Conservation (phyloP, 306 rosid genomes). For the Boehmeria nivea region DNA sequence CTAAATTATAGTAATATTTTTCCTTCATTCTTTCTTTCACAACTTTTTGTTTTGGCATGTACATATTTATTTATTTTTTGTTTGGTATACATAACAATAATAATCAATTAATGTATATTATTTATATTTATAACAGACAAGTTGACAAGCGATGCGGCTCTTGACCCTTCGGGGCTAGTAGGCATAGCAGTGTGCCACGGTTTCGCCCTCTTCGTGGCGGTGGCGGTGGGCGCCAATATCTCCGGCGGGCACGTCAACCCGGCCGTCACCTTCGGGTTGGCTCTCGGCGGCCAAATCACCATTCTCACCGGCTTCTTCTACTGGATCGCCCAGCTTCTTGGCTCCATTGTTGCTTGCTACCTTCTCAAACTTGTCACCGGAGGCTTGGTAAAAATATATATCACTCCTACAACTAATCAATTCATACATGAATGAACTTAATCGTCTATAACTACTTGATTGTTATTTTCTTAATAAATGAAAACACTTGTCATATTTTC, state of each 20-base stretch:
- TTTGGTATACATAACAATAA: neutral
- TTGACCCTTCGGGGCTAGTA: conserved; percentile 70
- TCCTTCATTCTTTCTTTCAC: no score
- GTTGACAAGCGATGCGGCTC: conserved; percentile 73
- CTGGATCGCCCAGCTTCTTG: conserved; percentile 85
- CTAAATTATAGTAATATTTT: no score
- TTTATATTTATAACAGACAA: conserved; percentile 36
- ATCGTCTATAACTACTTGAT: no score
- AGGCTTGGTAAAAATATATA: conserved; percentile 45
- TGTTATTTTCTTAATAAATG: no score
- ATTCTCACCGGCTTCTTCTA: conserved; percentile 74
- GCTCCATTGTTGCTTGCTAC: conserved; percentile 72
- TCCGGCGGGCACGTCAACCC: conserved; percentile 97
- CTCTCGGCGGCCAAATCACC: conserved; percentile 85
- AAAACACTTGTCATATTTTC: no score
- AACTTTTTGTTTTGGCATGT: neutral
- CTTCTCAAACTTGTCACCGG: conserved; percentile 75
- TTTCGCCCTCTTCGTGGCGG: conserved; percentile 86
- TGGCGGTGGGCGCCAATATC: conserved; percentile 74
- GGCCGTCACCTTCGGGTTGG: conserved; percentile 91
- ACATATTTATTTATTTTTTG: neutral
- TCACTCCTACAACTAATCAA: no score
- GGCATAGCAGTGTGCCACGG: conserved; percentile 84
- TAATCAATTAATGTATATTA: no score
- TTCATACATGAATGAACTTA: no score